Percentiles rank a stretch among this genome's conserved stretches.
Conservation (phyloP, 2,329 filamentous ascomycete genomes). For the Pseudomassariella vexata region DNA sequence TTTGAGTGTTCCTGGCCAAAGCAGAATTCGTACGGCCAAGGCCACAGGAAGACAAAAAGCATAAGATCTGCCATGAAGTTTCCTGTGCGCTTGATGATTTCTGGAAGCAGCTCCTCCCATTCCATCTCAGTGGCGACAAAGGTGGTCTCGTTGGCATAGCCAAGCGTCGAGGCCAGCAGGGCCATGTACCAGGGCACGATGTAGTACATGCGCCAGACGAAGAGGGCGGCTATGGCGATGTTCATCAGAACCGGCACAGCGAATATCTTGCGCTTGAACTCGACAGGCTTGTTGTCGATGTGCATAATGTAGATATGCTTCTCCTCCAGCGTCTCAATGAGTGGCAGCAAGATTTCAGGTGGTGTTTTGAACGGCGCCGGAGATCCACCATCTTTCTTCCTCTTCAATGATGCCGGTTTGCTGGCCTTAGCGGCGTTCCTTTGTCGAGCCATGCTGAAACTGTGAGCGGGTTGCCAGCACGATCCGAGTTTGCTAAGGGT, state of each 20-base stretch:
- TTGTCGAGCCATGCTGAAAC: conserved; percentile 21
- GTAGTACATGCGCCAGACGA: conserved; percentile 63
- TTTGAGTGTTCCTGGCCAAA: conserved; percentile 50
- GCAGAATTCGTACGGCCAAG: conserved; percentile 71
- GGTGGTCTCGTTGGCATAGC: conserved; percentile 59
- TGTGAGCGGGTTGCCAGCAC: too few relatives aligned
- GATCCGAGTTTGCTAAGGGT: too few relatives aligned
- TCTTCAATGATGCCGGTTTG: too few relatives aligned
- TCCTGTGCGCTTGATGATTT: conserved; percentile 53
- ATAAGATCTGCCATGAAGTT: conserved; percentile 71
- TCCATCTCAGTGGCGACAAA: conserved; percentile 50
- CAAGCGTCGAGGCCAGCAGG: conserved; percentile 59
- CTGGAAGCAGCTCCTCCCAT: conserved; percentile 49
- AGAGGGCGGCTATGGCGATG: conserved; percentile 54
- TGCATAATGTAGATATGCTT: conserved; percentile 78
- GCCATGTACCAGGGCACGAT: conserved; percentile 69
- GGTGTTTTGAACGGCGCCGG: conserved; percentile 65
- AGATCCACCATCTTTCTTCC: conserved; percentile 27
- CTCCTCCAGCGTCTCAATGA: conserved; percentile 61
- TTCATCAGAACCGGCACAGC: conserved; percentile 75
- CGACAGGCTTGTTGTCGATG: conserved; percentile 63
- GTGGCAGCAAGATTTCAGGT: conserved; percentile 56
- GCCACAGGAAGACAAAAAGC: conserved; percentile 61
- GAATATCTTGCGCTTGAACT: conserved; percentile 80
- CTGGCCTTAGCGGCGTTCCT: conserved; percentile 16